phyloP scores from a whole-genome alignment of 2,329 filamentous ascomycete species.

The Nemania sp. region DNA sequence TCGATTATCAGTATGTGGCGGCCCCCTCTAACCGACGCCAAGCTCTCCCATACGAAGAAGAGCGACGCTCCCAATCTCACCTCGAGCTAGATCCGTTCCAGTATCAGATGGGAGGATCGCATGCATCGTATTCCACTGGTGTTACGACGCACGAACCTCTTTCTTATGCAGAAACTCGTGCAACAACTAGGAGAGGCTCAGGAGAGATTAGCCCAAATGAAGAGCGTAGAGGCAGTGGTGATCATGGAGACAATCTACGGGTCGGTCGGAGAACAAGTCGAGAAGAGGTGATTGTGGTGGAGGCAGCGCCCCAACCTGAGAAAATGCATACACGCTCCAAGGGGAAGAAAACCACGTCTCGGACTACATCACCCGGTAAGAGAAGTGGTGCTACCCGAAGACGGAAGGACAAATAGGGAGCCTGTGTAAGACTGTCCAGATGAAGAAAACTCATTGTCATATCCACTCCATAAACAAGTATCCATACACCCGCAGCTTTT shows the following conservation, averaged over 20 bases:
- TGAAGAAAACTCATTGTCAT: conserved; percentile 19
- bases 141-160: conserved; percentile 31
- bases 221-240: conserved; percentile 39
- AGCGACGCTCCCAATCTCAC: conserved; percentile 38
- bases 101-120: conserved; percentile 54
- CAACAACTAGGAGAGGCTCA: conserved; percentile 41
- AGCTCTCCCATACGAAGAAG: conserved; percentile 40
- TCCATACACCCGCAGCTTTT: conserved; percentile 24
- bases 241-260: conserved; percentile 27
- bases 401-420: conserved; percentile 39
- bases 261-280: conserved; percentile 38
- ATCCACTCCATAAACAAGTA: conserved; percentile 27
- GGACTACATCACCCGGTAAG: conserved; percentile 42
- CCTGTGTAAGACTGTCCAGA: conserved; percentile 13
- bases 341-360: conserved; percentile 46
- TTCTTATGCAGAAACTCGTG: conserved; percentile 32
- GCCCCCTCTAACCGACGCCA: conserved; percentile 44
- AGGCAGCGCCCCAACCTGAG: conserved; percentile 34
- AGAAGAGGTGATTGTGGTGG: conserved; percentile 47
- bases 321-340: conserved; percentile 37
- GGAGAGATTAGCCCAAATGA: conserved; percentile 42
- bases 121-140: conserved; percentile 41
- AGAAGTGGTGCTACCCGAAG: conserved; percentile 42
- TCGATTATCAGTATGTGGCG: conserved; percentile 51
- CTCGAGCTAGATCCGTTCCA: conserved; percentile 52